Evolutionary conservation across 257 asterid species (phyloP), one percentile per base, ranked within the genome.

Genomic region (Anisodus acutangulus): DNA sequence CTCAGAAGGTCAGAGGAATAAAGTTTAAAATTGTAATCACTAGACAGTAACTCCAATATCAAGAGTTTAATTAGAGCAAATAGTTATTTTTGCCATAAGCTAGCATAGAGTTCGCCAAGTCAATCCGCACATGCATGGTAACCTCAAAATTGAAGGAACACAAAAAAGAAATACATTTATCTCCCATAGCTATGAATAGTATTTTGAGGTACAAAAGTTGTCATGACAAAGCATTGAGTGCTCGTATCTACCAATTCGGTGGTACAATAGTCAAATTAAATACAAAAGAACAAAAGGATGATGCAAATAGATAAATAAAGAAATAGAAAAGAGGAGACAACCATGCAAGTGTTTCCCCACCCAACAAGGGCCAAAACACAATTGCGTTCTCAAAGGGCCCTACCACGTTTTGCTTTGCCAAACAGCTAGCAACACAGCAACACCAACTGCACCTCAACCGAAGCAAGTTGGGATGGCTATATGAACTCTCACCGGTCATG

Each of bases 351-450:
- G 35, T 31, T 31, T 31, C 35, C 35, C 35, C 35, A 31, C 68
- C 39, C 62, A 41, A 69, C 82, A 79, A 72, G 59, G 71, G 83
- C 66, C 86, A 51, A 79, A 72, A 31, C 82, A 83, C 81, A 83
- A 31, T 82, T 54, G 26, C 80, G 68, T 82, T 88, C 88, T 83
- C 84, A 78, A 79, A 22, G n/a, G 89, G 83, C 64, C 88, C 91
- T 85, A 85, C 91, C 88, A 85, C 85, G 87, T 84, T 87, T 66
- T 31, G n/a, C 74, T 45, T 71, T 85, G 79, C 79, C 62, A 82
- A 80, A 80, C 83, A 83, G 87, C 86, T 31, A 31, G 35, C 35
- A 31, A 80, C n/a, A n/a, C 26, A 71, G 22, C 45, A 72, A 72
- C 35, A 31, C 35, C 35, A 31, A 31, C 35, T 39, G 31, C 37